Percentiles rank a stretch among this genome's conserved stretches.
These are phyloP conservation scores for Penicillium sp. DNA, from an alignment of 2,329 filamentous ascomycete genomes.

Conservation along the genomic window DNA sequence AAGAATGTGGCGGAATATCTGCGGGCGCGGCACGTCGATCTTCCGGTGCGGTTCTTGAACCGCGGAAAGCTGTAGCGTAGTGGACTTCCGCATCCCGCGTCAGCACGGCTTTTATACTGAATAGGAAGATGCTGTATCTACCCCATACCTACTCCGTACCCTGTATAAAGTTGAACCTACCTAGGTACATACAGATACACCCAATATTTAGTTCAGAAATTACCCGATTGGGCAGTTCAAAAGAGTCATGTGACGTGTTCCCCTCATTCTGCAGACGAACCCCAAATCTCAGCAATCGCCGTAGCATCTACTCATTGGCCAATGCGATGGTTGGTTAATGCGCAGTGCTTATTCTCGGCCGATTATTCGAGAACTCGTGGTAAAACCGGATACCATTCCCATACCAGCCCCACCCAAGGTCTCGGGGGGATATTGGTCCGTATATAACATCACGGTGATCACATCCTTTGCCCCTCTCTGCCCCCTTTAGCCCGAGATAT, in stretches of 20 bases:
- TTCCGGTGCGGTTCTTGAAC: slow-evolving; percentile 37
- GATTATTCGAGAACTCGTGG: neutral
- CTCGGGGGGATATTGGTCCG: neutral
- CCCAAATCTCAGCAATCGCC: too few relatives aligned
- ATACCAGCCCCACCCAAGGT: neutral
- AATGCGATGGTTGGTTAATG: too few relatives aligned
- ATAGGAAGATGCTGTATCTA: too few relatives aligned
- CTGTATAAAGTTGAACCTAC: too few relatives aligned
- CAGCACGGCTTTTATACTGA: too few relatives aligned
- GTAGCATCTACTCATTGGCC: too few relatives aligned
- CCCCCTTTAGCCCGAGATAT: neutral
- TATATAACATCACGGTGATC: neutral
- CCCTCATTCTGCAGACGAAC: neutral
- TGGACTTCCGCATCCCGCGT: neutral
- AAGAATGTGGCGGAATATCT: slow-evolving; percentile 45
- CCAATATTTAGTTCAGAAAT: neutral
- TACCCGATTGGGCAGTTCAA: neutral
- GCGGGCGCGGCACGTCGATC: slow-evolving; percentile 36
- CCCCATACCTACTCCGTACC: too few relatives aligned
- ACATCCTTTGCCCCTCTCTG: neutral
- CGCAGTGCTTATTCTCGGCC: neutral
- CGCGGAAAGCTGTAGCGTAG: slow-evolving; percentile 30
- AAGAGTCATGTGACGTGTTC: neutral
- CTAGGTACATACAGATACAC: too few relatives aligned
- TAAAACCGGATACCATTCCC: too few relatives aligned